Percentiles rank a stretch among this genome's conserved stretches.
Evolutionary conservation across 805 yeast genomes (phyloP).

Genomic region (Soucietia sequanensis): DNA sequence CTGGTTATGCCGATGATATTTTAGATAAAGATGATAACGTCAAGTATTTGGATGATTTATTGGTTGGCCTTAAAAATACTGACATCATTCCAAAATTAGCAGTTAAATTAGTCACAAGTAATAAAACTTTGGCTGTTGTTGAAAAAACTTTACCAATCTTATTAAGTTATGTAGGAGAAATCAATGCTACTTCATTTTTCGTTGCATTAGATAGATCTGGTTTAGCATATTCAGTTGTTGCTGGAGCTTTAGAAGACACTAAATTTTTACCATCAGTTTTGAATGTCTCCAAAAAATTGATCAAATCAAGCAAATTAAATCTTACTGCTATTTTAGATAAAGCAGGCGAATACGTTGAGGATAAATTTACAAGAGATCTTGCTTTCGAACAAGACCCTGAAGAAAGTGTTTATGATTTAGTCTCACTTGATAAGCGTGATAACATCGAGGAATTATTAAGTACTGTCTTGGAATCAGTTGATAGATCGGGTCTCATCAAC

Average conservation of each 20-base stretch:
- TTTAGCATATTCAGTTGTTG: slow-evolving; percentile 24
- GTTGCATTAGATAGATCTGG: slow-evolving; percentile 30
- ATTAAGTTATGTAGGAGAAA: slow-evolving; percentile 11
- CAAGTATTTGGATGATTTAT: slow-evolving; percentile 20
- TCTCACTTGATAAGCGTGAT: slow-evolving; percentile 19
- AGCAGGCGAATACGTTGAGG: slow-evolving; percentile 10
- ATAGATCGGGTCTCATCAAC: slow-evolving; percentile 24
- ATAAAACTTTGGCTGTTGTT: slow-evolving; percentile 18
- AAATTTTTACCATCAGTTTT: slow-evolving; percentile 23
- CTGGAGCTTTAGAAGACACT: slow-evolving; percentile 19
- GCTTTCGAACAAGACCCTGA: slow-evolving; percentile 3
- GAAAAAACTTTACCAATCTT: slow-evolving; percentile 14
- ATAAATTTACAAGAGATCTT: slow-evolving; percentile 6
- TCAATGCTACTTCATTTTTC: slow-evolving; percentile 24
- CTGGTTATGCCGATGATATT: slow-evolving; percentile 26
- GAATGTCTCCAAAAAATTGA: slow-evolving; percentile 16
- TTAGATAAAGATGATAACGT: slow-evolving; percentile 18
- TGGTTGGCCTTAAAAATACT: slow-evolving; percentile 20
- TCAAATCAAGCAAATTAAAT: slow-evolving; percentile 8
- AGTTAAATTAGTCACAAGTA: slow-evolving; percentile 20
- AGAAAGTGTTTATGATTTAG: slow-evolving; percentile 1
- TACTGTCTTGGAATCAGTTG: slow-evolving; percentile 26
- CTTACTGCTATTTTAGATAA: slow-evolving; percentile 10
- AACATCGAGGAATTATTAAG: slow-evolving; percentile 28
- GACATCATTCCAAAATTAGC: slow-evolving; percentile 24